Base-by-base conservation (phyloP, 768 basidiomycete species). In the Suillus spraguei region DNA sequence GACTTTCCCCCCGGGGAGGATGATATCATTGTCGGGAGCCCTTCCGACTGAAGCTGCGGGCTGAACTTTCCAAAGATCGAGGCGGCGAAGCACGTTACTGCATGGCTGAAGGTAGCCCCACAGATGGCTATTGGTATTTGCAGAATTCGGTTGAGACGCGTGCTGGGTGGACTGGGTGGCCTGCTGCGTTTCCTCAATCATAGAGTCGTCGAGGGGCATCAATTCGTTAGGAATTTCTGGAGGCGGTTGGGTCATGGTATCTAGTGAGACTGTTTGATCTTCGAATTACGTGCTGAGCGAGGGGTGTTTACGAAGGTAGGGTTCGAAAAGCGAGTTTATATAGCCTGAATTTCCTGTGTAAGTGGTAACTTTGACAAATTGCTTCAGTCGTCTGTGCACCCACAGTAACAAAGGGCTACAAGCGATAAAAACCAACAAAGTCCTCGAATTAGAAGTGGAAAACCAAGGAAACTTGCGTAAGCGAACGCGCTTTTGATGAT, bases 81-180 rank as follows among this genome's bases (percentile, higher is more conserved):
- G 81, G 39, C 88, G 83, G 24, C 74, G 76, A 8, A 89, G 75
- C 4, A 72, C 65, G 32, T 77, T 66, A 67, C 79, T 85, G 69
- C 87, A 89, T 6, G 91, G 90, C 52, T 87, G 83, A 59, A 92
- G 82, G 67, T 82, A 89, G 14, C 89, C 90, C 89, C 89, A 92
- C 62, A 91, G 83, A 58, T 82, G 75, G 7, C 63, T 22, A 36
- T 76, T 72, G 60, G 61, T 52, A 22, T 69, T 70, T 32, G 33
- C 13, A 61, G 38, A 32, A 46, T 54, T 28, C 13, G 64, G 62
- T 59, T 77, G 75, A 22, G 78, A 79, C 20, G 78, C 70, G 32
- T 68, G 60, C 60, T 82, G 79, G 0, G 81, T 81, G 17, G 77
- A 74, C 60, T 77, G 76, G 1, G 80, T 80, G 5, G 80, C 79